Evolutionary conservation across 2,329 filamentous ascomycete genomes (phyloP).

Genomic region (Colletotrichum horii): DNA sequence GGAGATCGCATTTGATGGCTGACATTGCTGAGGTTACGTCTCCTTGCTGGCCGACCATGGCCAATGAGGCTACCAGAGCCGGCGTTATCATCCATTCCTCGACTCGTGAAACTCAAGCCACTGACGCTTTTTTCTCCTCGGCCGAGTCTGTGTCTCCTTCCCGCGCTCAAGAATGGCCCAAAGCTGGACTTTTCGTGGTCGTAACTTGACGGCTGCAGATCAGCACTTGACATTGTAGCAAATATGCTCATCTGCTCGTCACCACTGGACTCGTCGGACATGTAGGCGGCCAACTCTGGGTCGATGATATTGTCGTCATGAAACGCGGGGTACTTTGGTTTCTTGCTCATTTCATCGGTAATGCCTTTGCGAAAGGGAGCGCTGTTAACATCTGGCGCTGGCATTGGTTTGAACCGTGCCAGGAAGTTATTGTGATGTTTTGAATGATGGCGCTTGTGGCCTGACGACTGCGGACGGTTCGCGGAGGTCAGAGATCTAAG

Average conservation of each 20-base stretch:
- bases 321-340: constrained; percentile 82
- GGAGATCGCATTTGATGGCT: constrained; percentile 80
- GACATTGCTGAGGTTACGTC: constrained; percentile 83
- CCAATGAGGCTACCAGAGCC: constrained; percentile 62
- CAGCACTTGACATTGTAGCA: constrained; percentile 72
- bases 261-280: constrained; percentile 94
- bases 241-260: constrained; percentile 92
- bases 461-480: constrained; percentile 73
- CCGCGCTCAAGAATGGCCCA: constrained; percentile 72
- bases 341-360: constrained; percentile 69
- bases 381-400: constrained; percentile 71
- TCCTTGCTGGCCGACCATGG: constrained; percentile 67
- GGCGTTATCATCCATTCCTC: constrained; percentile 70
- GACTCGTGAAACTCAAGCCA: constrained; percentile 71
- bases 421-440: constrained; percentile 75
- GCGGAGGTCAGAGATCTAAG: constrained; percentile 74
- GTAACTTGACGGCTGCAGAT: constrained; percentile 66
- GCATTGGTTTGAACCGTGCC: constrained; percentile 72
- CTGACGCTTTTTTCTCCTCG: constrained; percentile 78
- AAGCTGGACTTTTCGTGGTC: constrained; percentile 80
- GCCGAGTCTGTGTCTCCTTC: constrained; percentile 77
- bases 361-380: constrained; percentile 83
- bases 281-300: constrained; percentile 90
- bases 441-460: constrained; percentile 86
- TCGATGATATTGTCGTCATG: constrained; percentile 99